Evolutionary conservation across 441 rosid genomes (phyloP).

Genomic region (Hura crepitans): DNA sequence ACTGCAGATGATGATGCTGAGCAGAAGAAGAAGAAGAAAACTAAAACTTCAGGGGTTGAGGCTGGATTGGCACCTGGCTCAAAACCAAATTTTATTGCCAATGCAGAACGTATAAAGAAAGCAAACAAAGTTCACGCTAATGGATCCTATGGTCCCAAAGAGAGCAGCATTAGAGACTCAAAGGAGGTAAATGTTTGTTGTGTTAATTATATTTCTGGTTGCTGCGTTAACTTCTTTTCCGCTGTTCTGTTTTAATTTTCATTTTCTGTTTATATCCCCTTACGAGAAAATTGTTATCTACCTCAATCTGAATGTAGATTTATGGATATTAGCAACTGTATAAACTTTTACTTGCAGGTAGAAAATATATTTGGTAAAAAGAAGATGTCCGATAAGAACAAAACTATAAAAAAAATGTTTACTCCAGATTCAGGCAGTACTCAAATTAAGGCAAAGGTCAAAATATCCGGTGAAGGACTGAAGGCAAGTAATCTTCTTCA

Average conservation of each 20-base stretch:
- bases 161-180: constrained; percentile 41
- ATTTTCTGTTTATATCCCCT: neutral
- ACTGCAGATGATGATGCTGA: constrained; percentile 65
- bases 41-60: constrained; percentile 41
- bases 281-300: neutral
- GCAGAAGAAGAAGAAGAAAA: constrained; percentile 67
- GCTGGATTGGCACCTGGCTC: constrained; percentile 39
- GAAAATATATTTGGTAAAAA: constrained; percentile 46
- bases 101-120: constrained; percentile 50
- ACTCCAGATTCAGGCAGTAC: constrained; percentile 25
- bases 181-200: constrained; percentile 47
- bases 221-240: constrained; percentile 3
- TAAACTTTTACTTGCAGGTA: constrained; percentile 48
- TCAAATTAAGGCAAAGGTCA: constrained; percentile 53
- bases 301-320: constrained; percentile 1
- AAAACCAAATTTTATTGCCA: constrained; percentile 47
- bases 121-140: constrained; percentile 42
- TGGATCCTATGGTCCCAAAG: constrained; percentile 42
- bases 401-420: constrained; percentile 49
- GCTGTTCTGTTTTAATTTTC: neutral
- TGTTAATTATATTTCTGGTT: neutral
- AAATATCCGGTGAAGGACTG: constrained; percentile 74
- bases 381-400: constrained; percentile 47
- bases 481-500: constrained; percentile 45
- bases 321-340: constrained; percentile 14